Base-by-base conservation (phyloP, 441 rosid genomes). In the Arabidopsis lyrata region DNA sequence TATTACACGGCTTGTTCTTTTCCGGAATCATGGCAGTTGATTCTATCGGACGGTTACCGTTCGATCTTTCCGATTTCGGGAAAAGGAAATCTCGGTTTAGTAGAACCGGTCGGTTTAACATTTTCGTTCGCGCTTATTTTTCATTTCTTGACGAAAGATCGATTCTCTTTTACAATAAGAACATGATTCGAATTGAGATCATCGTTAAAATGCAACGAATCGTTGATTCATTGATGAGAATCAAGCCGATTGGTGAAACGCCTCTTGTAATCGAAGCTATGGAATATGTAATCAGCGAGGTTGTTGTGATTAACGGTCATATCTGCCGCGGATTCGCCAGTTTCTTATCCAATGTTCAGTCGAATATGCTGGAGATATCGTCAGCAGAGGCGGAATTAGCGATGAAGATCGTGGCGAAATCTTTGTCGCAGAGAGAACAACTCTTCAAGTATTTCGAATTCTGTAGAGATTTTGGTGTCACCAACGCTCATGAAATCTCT, bases 1-100 rank as follows among this genome's bases (percentile, higher is more conserved):
- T 91, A 6, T 73, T 90, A 80, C 95, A 91, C 59, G 88, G 97
- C 31, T 75, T 91, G 55, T 83, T 89, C 50, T 73, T 87, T 42
- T 77, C 86, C 27, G 83, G 80, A 8, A 70, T 70, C 34, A 78
- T 77, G 0, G 68, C 81, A 1, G 84, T 76, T 0, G 75, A 74
- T 10, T 66, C 68, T 39, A 83, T 90, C n/a, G 88, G 86, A 1
- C 76, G 86, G 22, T 57, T 91, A 39, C 92, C 89, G 0, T 91
- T 91, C 20, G 95, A 91, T 75, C 78, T 90, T 2, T 83, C 91
- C 1, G 53, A 58, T 55, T 88, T 91, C 52, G 29, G 22, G 11
- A 91, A 86, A 35, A 63, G 73, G 0, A 82, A 83, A 63, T 79
- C 78, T 1, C 77, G 50, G 27, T 70, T 80, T 2, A 15, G 20